Base-by-base conservation (phyloP, 352 stramenopile species). In the Phytophthora crassamura region DNA sequence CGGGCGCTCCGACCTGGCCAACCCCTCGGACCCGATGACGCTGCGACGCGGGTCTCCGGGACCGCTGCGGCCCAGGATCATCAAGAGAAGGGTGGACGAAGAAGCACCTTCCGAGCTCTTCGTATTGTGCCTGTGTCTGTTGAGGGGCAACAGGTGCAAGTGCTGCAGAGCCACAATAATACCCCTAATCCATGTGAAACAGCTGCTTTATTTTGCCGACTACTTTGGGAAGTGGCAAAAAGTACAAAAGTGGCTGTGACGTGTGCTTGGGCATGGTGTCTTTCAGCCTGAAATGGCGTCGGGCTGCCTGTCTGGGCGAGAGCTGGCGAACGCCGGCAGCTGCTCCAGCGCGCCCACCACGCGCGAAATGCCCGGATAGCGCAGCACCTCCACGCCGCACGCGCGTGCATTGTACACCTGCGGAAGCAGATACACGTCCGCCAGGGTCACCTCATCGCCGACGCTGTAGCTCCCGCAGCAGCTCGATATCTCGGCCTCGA, bases 321-420 rank as follows among this genome's bases (percentile, higher is more conserved):
- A 75, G 25, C 70, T 72, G 28, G 80, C 59, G 75, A 98, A 98
- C 55, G 82, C 95, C 0, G 77, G 74, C 49, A 97, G 78, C 45
- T 88, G 50, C 30, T 80, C 76, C 22, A 96, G 81, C 5, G 59
- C 67, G n/a, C 59, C 72, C 46, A 92, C 78, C 35, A 98, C 78
- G 20, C 80, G 77, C 35, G 82, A 58, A 60, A 98, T 87, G 18
- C 64, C 84, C 32, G 92, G 93, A 67, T 91, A 98, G 42, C 78
- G 69, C 33, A 71, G 62, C 66, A 98, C 75, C 64, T 97, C 83
- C 36, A 98, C 80, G 38, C 78, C 80, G 64, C 94, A 97, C 28
- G 75, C 53, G 50, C 82, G 74, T 36, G 88, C 93, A 72, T 98
- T 98, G 80, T 88, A 91, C 35, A 98, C 74, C 58, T 98, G 92